phyloP scores from a whole-genome alignment of 495 filamentous ascomycete species.

The Penicillium pancosmium region DNA sequence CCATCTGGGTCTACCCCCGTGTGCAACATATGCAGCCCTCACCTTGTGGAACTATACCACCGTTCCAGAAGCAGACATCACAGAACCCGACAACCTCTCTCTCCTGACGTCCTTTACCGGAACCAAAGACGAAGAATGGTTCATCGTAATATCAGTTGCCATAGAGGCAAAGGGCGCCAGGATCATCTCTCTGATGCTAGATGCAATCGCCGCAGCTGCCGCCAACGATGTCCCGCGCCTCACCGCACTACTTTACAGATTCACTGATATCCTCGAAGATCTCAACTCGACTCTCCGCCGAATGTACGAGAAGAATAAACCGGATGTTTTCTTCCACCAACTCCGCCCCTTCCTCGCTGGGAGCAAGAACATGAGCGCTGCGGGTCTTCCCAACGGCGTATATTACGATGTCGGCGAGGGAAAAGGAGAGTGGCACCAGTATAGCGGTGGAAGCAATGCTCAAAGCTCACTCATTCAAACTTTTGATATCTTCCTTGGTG shows the following conservation, averaged over 20 bases:
- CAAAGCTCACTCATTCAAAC: conserved; percentile 94
- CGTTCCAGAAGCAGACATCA: conserved; percentile 69
- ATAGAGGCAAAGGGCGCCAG: conserved; percentile 90
- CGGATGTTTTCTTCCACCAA: conserved; percentile 85
- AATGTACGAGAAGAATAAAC: conserved; percentile 88
- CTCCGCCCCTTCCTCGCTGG: conserved; percentile 92
- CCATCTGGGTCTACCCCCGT: conserved; percentile 83
- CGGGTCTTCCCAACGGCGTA: conserved; percentile 84
- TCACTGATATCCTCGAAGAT: conserved; percentile 81
- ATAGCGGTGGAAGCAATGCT: conserved; percentile 88
- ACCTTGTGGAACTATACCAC: conserved; percentile 92
- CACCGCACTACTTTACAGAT: conserved; percentile 66
- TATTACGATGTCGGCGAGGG: conserved; percentile 82
- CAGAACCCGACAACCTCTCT: conserved; percentile 80
- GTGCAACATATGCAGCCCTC: conserved; percentile 90
- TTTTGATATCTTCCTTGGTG: conserved; percentile 84
- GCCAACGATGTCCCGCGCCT: conserved; percentile 66
- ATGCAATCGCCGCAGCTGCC: conserved; percentile 73
- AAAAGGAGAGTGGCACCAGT: conserved; percentile 69
- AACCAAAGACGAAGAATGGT: conserved; percentile 95
- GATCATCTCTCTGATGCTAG: conserved; percentile 81
- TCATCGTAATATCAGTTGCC: conserved; percentile 91
- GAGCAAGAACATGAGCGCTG: conserved; percentile 93
- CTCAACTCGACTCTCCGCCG: conserved; percentile 70
- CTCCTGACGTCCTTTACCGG: conserved; percentile 87